phyloP scores from a whole-genome alignment of 495 filamentous ascomycete species.

The Echria macrotheca region DNA sequence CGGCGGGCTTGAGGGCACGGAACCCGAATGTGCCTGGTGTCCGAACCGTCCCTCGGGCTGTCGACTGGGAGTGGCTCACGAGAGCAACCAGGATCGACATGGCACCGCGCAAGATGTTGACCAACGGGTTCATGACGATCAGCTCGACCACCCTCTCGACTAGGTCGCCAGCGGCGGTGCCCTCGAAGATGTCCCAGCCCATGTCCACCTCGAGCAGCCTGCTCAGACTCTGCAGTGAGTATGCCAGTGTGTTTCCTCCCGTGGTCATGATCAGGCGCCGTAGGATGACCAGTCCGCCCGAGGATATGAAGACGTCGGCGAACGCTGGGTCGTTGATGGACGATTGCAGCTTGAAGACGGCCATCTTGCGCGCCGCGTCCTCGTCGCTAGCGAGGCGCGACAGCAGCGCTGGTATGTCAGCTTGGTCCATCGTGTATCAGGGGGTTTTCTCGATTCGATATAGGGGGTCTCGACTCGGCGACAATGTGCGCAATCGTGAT shows the following conservation, averaged over 20 bases:
- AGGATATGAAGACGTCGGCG: slow-evolving; percentile 89
- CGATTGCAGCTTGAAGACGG: slow-evolving; percentile 92
- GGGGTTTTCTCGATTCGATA: too few species aligned
- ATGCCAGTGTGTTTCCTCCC: slow-evolving; percentile 90
- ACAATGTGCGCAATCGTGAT: too few species aligned
- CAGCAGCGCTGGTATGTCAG: slow-evolving; percentile 52
- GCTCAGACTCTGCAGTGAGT: slow-evolving; percentile 82
- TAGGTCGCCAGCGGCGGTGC: slow-evolving; percentile 42
- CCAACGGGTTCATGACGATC: slow-evolving; percentile 90
- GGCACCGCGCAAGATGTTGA: slow-evolving; percentile 93
- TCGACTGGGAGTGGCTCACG: slow-evolving; percentile 72
- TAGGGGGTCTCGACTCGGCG: too few species aligned
- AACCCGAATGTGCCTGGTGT: slow-evolving; percentile 66
- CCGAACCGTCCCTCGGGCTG: slow-evolving; percentile 32
- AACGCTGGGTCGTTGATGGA: slow-evolving; percentile 95
- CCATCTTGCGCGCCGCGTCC: slow-evolving; percentile 97
- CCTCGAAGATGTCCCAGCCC: slow-evolving; percentile 81
- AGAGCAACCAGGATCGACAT: slow-evolving; percentile 94
- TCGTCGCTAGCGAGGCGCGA: slow-evolving; percentile 52
- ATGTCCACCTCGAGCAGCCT: slow-evolving; percentile 90
- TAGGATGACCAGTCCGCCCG: slow-evolving; percentile 76
- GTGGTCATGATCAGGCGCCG: slow-evolving; percentile 76
- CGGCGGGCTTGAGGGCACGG: slow-evolving; percentile 84
- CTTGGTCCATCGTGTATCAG: slow-evolving; percentile 40
- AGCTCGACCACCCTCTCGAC: slow-evolving; percentile 79